Evolutionary conservation across 2,329 filamentous ascomycete species (phyloP).

Genomic region (Arthrobotrys conoides): DNA sequence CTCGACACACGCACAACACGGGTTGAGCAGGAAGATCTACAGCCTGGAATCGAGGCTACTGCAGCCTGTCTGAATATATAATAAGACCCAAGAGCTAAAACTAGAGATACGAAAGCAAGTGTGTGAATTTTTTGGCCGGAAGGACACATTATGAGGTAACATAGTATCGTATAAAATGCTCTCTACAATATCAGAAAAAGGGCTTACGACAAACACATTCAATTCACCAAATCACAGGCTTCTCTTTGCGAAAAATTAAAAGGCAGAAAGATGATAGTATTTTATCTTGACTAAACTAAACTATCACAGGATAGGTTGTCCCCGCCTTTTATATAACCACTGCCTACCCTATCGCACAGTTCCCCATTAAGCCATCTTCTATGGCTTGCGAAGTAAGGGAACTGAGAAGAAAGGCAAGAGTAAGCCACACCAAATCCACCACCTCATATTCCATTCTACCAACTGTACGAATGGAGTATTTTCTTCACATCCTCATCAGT

Average conservation of each 20-base stretch:
- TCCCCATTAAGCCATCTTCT: neutral
- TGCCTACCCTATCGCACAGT: neutral
- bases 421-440: conserved; percentile 19
- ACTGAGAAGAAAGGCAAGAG: conserved; percentile 41
- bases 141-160: no score
- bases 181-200: no score
- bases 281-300: conserved; percentile 11
- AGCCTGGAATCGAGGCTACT: no score
- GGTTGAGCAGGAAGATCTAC: no score
- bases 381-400: conserved; percentile 10
- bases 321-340: conserved; percentile 10
- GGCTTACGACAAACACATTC: no score
- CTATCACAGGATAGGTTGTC: conserved; percentile 36
- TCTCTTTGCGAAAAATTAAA: conserved; percentile 1
- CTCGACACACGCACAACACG: no score
- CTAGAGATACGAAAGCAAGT: no score
- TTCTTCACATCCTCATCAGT: conserved; percentile 1
- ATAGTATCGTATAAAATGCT: no score
- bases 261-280: conserved; percentile 49
- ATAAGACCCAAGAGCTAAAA: no score
- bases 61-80: no score
- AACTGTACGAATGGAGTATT: conserved; percentile 7
- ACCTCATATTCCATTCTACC: conserved; percentile 19
- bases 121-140: no score
- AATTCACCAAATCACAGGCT: no score